Percentiles rank a stretch among this genome's conserved stretches.
Conservation (phyloP, 805 yeast genomes). For the Barnettozyma siamensis region DNA sequence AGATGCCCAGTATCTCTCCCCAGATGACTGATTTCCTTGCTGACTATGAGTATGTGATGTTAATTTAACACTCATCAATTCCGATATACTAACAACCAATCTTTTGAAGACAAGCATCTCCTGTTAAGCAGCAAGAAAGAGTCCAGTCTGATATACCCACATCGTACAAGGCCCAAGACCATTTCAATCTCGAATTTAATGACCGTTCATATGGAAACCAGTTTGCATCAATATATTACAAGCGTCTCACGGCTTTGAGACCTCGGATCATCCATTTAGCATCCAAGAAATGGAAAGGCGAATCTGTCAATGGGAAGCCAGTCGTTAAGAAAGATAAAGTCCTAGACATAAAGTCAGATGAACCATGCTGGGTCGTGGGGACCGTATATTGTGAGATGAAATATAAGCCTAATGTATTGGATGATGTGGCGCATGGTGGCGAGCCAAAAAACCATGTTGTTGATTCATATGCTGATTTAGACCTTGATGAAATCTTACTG, state of each 20-base stretch:
- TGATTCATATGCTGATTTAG: slow-evolving; percentile 50
- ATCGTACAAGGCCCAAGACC: slow-evolving; percentile 12
- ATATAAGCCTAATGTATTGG: slow-evolving; percentile 77
- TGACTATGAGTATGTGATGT: slow-evolving; percentile 11
- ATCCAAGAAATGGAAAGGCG: slow-evolving; percentile 51
- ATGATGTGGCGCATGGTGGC: slow-evolving; percentile 60
- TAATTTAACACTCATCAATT: too few relatives aligned
- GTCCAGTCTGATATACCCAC: slow-evolving; percentile 3
- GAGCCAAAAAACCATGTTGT: slow-evolving; percentile 20
- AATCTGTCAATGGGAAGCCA: slow-evolving; percentile 31
- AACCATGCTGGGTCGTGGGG: slow-evolving; percentile 79
- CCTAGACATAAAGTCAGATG: slow-evolving; percentile 56
- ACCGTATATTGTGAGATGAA: slow-evolving; percentile 80
- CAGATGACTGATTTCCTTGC: slow-evolving; percentile 7
- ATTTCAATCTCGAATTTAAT: slow-evolving; percentile 19
- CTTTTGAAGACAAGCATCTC: slow-evolving; percentile 3
- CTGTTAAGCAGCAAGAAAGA: slow-evolving; percentile 1
- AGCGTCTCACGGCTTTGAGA: slow-evolving; percentile 44
- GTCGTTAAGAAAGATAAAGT: slow-evolving; percentile 41
- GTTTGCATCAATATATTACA: slow-evolving; percentile 50
- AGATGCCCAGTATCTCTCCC: slow-evolving; percentile 5
- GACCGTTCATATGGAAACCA: slow-evolving; percentile 47
- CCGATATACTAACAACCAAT: too few relatives aligned
- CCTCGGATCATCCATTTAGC: slow-evolving; percentile 43
- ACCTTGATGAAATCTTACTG: slow-evolving; percentile 57